Base-by-base conservation (phyloP, 2,329 filamentous ascomycete species). In the Fusarium sp. region DNA sequence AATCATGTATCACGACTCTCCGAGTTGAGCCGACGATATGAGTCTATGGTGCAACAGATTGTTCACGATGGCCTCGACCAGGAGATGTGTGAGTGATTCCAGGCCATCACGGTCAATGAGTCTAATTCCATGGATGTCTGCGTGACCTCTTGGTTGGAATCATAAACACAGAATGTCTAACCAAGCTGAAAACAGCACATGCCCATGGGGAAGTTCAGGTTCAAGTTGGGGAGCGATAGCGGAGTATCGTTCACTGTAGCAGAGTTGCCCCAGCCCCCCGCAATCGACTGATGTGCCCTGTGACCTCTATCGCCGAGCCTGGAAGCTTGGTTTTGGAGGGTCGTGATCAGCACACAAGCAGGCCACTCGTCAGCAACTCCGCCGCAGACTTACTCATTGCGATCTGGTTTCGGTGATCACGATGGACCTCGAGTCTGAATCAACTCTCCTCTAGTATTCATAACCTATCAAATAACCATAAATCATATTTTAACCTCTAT, bases 221-320 rank as follows among this genome's bases (percentile, higher is more conserved):
- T 44, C 24, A 41, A 54, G 35, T 39, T 50, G 35, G 32, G 11
- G 15, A 53, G 50, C 66, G 39, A 59, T 62, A 71, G 69, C 67
- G 67, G 69, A 66, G 67, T 53, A 35, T 38, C 15, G 36, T 26
- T 41, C 39, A 50, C 63, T 63, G 63, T 55, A 56, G 44, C 61
- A 35, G 41, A 53, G 36, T 41, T 47, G 38, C 54, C 54, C 36
- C 44, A 51, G 26, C 28, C 70, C 70, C 67, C 63, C 56, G 67
- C 70, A 60, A 74, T 74, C 72, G 72, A 72, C 71, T 75, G 72
- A 75, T 59, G 55, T 47, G 72, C 72, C 73, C 70, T 75, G 73
- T 75, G 72, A 75, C 72, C 72, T 47, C 61, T 38, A 35, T 50
- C 24, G 36, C 55, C 55, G 15, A 42, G 28, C 36, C 54, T 39